Conservation (phyloP, 345 rosid genomes). For the Acer campestre region DNA sequence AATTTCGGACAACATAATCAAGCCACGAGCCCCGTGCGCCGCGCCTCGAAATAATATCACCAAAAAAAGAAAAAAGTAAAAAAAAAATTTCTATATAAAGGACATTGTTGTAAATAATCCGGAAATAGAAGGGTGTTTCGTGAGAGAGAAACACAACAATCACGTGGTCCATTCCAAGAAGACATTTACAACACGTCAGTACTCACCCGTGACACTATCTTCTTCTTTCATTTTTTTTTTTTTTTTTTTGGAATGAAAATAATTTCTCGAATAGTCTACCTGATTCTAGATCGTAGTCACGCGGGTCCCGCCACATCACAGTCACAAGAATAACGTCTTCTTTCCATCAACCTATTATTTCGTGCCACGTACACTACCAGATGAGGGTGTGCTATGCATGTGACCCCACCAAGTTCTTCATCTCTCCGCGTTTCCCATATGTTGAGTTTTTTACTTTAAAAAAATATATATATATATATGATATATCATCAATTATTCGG, state of each 20-base stretch:
- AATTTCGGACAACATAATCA: too few species aligned
- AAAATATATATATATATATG: too few species aligned
- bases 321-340: slow-evolving; percentile 12
- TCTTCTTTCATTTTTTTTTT: too few species aligned
- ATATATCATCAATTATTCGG: background rate
- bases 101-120: background rate
- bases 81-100: too few species aligned
- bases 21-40: background rate
- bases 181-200: background rate
- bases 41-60: background rate
- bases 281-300: background rate
- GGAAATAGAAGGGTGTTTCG: slow-evolving; percentile 2
- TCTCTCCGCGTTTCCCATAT: slow-evolving; percentile 35
- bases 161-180: background rate
- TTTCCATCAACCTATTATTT: background rate
- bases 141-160: background rate
- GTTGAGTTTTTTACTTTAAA: background rate
- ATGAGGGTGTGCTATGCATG: background rate
- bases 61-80: too few species aligned
- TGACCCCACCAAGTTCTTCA: background rate
- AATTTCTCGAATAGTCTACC: background rate
- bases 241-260: background rate
- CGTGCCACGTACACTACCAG: slow-evolving; percentile 16
- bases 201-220: background rate
- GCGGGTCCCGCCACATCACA: slow-evolving; percentile 1